A percentile compares a stretch with the other conserved stretches of the same genome.
phyloP scores from a whole-genome alignment of 2,329 filamentous ascomycete genomes.

The Aspergillus candidus region DNA sequence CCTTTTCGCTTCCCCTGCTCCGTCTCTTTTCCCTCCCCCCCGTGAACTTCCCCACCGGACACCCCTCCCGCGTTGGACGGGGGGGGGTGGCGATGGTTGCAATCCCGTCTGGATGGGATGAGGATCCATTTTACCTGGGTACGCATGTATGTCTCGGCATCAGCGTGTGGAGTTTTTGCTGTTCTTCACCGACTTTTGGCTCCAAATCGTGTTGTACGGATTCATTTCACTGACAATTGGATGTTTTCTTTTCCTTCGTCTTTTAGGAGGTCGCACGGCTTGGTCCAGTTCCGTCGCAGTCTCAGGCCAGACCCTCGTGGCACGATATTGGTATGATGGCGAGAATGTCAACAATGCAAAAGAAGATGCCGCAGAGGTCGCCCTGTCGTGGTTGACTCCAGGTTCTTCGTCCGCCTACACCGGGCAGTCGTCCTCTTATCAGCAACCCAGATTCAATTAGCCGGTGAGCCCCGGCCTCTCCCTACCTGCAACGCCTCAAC shows the following conservation, averaged over 20 bases:
- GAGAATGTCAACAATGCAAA: constrained; percentile 79
- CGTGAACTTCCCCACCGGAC: constrained; percentile 8
- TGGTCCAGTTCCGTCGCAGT: constrained; percentile 82
- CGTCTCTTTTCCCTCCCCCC: constrained; percentile 12
- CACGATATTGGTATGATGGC: constrained; percentile 87
- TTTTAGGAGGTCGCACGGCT: constrained; percentile 74
- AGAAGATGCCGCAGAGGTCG: constrained; percentile 86
- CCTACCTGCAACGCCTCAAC: too few relatives aligned
- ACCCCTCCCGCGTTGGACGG: too few relatives aligned
- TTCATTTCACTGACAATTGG: neutral
- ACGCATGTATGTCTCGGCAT: constrained; percentile 15
- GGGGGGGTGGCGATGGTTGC: too few relatives aligned
- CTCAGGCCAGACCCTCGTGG: constrained; percentile 57
- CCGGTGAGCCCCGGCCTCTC: too few relatives aligned
- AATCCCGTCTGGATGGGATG: too few relatives aligned
- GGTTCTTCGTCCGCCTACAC: neutral
- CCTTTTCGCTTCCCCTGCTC: constrained; percentile 12
- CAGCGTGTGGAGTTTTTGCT: constrained; percentile 22
- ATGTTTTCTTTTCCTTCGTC: constrained; percentile 13
- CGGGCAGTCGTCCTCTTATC: too few relatives aligned
- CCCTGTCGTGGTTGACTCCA: constrained; percentile 37
- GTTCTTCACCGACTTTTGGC: constrained; percentile 31
- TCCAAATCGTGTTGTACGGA: constrained; percentile 17
- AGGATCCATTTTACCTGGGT: constrained; percentile 16
- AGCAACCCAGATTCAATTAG: neutral